Evolutionary conservation across 129 eudicot species (phyloP).

Genomic region (Helichrysum umbraculigerum): DNA sequence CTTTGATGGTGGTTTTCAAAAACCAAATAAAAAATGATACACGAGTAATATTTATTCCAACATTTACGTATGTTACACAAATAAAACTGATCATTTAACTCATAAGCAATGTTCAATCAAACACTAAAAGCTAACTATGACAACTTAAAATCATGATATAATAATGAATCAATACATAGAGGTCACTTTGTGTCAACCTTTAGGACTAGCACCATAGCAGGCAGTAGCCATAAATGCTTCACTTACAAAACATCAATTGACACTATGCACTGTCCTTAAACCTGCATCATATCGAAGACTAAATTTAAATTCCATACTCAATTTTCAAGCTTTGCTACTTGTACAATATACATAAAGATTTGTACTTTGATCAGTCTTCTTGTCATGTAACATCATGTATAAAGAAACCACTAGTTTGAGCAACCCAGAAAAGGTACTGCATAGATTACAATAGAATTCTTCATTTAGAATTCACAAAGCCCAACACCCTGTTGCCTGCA

Average conservation of each 20-base stretch:
- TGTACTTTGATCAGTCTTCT: slow-evolving; percentile 22
- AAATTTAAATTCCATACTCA: slow-evolving; percentile 16
- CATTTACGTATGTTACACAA: too few species aligned
- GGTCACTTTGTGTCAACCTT: slow-evolving; percentile 13
- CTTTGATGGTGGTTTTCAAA: too few species aligned
- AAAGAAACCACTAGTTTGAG: slow-evolving; percentile 29
- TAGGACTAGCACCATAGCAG: slow-evolving; percentile 23
- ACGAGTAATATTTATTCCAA: too few species aligned
- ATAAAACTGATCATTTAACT: not conserved
- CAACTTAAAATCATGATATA: not conserved
- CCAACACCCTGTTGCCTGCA: slow-evolving; percentile 20
- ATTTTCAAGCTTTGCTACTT: slow-evolving; percentile 13
- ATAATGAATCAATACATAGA: slow-evolving; percentile 1
- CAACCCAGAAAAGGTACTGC: slow-evolving; percentile 30
- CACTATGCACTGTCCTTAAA: slow-evolving; percentile 34
- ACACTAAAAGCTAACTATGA: not conserved
- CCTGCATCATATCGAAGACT: slow-evolving; percentile 38
- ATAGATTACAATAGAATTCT: slow-evolving; percentile 26
- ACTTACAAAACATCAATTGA: slow-evolving; percentile 22
- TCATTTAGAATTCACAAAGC: slow-evolving; percentile 24
- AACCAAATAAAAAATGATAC: too few species aligned
- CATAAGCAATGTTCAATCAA: not conserved
- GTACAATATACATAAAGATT: slow-evolving; percentile 22
- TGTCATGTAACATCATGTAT: slow-evolving; percentile 39
- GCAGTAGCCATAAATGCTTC: slow-evolving; percentile 32